Base-by-base conservation (phyloP, 148 eudicot species). In the Fagopyrum tataricum region DNA sequence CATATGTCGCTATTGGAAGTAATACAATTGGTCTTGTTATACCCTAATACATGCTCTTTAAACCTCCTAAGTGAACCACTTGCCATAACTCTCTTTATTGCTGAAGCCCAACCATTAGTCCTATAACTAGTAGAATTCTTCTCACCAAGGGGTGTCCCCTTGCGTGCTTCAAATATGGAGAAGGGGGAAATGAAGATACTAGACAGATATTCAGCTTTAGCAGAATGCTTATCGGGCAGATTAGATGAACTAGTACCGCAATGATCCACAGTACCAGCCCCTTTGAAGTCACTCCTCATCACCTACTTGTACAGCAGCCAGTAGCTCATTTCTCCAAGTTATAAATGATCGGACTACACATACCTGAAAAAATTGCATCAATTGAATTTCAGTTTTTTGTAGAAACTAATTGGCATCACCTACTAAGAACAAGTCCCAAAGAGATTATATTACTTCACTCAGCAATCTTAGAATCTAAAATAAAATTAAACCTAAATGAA, bases 61-160 rank as follows among this genome's bases (percentile, higher is more conserved):
- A 91, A 73, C 79, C 96, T 91, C 87, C 93, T 87, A 84, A 95
- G 87, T 78, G 93, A 86, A 67, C 90, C 90, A 77, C 90, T 82
- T 42, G 85, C 85, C 85, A 95, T 82, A 43, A 90, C 76, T 77
- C 90, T 88, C 85, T 81, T 95, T 79, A 95, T 83, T 75, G 89
- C 76, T 66, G 87, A 75, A 71, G 82, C 85, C 96, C 92, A 95
- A 37, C 90, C 87, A 84, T 91, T 76, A 47, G 73, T 71, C 76
- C 78, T 75, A 66, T 79, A 49, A 82, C 79, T 20, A 66, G 49
- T 31, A 55, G 69, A 84, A 76, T 85, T 88, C 77, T 82, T 86
- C 72, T 75, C 82, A 77, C 75, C 23, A 66, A 72, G 52, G 58
- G 80, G 70, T 10, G 74, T 75, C 80, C 81, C 85, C 67, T 76